Evolutionary conservation across 2,329 filamentous ascomycete genomes (phyloP).

Genomic region (Xylariales sp.): DNA sequence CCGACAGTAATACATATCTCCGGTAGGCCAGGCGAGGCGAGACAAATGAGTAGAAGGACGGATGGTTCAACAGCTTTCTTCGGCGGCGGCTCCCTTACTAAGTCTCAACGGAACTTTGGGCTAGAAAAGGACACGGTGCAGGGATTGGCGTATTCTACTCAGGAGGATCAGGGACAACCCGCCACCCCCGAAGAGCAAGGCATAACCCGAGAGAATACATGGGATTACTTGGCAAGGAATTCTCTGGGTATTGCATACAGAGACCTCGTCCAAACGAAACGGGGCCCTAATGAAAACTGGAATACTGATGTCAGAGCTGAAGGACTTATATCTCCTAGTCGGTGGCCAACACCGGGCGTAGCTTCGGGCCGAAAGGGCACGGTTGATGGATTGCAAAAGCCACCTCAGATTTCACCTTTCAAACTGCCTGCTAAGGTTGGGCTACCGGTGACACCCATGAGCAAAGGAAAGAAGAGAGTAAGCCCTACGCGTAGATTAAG

Average conservation of each 20-base stretch:
- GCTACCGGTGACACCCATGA: slow-evolving; percentile 30
- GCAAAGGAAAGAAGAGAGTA: slow-evolving; percentile 34
- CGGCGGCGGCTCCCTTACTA: slow-evolving; percentile 42
- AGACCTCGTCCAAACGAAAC: slow-evolving; percentile 42
- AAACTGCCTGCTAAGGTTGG: slow-evolving; percentile 1
- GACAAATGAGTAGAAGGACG: slow-evolving; percentile 46
- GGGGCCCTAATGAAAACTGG: slow-evolving; percentile 41
- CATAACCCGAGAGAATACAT: slow-evolving; percentile 39
- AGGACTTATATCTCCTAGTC: slow-evolving; percentile 41
- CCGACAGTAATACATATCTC: slow-evolving; percentile 51
- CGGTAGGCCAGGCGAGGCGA: slow-evolving; percentile 46
- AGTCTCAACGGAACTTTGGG: slow-evolving; percentile 44
- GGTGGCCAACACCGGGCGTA: slow-evolving; percentile 42
- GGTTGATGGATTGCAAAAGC: slow-evolving; percentile 34
- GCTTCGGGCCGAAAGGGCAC: slow-evolving; percentile 33
- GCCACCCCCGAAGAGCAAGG: slow-evolving; percentile 29
- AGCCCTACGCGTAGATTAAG: slow-evolving; percentile 27
- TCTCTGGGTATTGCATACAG: slow-evolving; percentile 48
- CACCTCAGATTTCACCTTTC: slow-evolving; percentile 37
- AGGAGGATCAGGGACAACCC: slow-evolving; percentile 31
- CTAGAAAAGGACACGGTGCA: slow-evolving; percentile 29
- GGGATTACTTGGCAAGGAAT: slow-evolving; percentile 44
- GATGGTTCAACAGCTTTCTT: slow-evolving; percentile 46
- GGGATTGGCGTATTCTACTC: slow-evolving; percentile 13
- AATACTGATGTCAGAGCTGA: slow-evolving; percentile 34